These are phyloP conservation scores for Fusarium anthophilum DNA, from an alignment of 2,329 filamentous ascomycete genomes.

Conservation along the genomic window DNA sequence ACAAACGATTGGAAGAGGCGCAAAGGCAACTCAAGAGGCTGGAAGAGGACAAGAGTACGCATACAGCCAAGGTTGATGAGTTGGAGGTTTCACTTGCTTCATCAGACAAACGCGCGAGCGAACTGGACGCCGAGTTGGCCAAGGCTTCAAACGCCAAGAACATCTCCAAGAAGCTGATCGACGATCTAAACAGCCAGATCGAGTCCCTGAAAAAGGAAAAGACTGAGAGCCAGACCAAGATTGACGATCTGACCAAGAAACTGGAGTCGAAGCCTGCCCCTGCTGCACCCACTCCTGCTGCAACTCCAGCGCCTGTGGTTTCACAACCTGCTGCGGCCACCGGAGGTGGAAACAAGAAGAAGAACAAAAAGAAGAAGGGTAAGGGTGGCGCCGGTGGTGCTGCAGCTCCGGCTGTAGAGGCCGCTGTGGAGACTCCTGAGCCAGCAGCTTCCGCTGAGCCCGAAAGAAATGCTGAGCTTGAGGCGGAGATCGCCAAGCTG, in stretches of 20 bases:
- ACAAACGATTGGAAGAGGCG: slow-evolving; percentile 56
- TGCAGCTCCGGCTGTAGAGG: slow-evolving; percentile 46
- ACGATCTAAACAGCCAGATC: slow-evolving; percentile 51
- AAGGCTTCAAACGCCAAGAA: slow-evolving; percentile 52
- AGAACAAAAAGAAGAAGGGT: slow-evolving; percentile 86
- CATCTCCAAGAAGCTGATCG: slow-evolving; percentile 54
- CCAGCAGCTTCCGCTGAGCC: slow-evolving; percentile 43
- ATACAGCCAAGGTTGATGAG: slow-evolving; percentile 48
- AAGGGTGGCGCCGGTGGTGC: slow-evolving; percentile 69
- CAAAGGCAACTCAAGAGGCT: slow-evolving; percentile 57
- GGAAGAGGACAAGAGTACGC: slow-evolving; percentile 48
- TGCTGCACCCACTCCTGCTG: slow-evolving; percentile 21
- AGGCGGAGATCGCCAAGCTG: slow-evolving; percentile 60
- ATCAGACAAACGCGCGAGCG: slow-evolving; percentile 47
- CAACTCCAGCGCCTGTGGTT: slow-evolving; percentile 38
- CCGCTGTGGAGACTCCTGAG: slow-evolving; percentile 51
- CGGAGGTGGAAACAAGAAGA: slow-evolving; percentile 66
- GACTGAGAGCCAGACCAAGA: slow-evolving; percentile 44
- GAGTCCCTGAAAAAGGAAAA: slow-evolving; percentile 48
- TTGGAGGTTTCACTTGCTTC: slow-evolving; percentile 49
- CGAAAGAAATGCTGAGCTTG: slow-evolving; percentile 51
- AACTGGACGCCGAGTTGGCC: slow-evolving; percentile 54
- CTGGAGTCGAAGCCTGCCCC: slow-evolving; percentile 46
- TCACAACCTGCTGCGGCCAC: slow-evolving; percentile 40
- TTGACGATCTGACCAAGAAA: slow-evolving; percentile 56